Base-by-base conservation (phyloP, 225 moss, liverwort and hornwort genomes). In the Straminergon stramineum region DNA sequence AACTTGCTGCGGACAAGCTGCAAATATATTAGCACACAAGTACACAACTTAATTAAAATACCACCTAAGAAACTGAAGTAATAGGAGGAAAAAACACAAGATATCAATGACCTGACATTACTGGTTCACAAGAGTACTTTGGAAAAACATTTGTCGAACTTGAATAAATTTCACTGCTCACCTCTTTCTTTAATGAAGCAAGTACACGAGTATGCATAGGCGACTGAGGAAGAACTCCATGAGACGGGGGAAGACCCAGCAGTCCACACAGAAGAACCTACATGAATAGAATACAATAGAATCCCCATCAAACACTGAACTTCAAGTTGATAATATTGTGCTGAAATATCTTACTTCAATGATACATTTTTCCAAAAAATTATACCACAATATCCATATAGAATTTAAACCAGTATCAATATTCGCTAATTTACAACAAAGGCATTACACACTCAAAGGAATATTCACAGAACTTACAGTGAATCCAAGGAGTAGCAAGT, bases 201-300 rank as follows among this genome's bases (percentile, higher is more conserved):
- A 97, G 95, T 71, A 92, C 95, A 81, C 93, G 94, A 8, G 97
- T 95, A 90, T 96, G 97, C 94, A 97, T 95, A 69, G 97, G 97
- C 66, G 96, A 96, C 85, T 96, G 96, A 27, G 98, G 97, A 83
- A 98, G 92, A 17, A 98, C 97, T 91, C 98, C 98, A 91, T 97
- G 97, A 81, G 97, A 98, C 12, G 96, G 98, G 63, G 98, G 98
- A 57, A 98, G 92, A 64, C 97, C 97, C 22, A 97, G 93, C 39
- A 98, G 79, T 81, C 98, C 98, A 89, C 97, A 96, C 30, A 91
- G 27, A 74, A 97, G 92, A 84, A 97, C 97, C 97, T 96, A 89
- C 32, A 84, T 34, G 70, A 85, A 56, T 17, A 84, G 45, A 74
- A 66, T 73, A 56, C 45, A 63, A 17, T 55, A 62, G 28, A 77